Evolutionary conservation across 2,329 filamentous ascomycete species (phyloP), one percentile per base, ranked within the genome.

Genomic region (Triangularia verruculosa): DNA sequence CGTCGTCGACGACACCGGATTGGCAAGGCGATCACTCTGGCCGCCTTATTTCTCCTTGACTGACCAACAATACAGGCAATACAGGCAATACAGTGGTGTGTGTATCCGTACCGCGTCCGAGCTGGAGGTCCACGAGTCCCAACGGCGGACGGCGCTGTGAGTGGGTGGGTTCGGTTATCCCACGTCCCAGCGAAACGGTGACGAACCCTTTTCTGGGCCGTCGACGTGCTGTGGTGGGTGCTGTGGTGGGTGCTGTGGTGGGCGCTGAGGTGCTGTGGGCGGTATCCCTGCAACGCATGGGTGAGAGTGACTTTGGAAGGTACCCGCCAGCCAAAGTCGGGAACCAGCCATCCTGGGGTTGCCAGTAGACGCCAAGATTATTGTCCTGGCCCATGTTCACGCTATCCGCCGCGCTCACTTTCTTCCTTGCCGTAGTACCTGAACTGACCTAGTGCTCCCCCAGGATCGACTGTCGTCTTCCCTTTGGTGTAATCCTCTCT

Each of bases 361-460:
- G n/a, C n/a, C n/a, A n/a, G n/a, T n/a, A n/a, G n/a, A n/a, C n/a
- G 62, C 61, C 67, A 68, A 68, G 66, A 39, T 32, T 56, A 24
- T 34, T 22, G 64, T 65, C 67, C 60, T 65, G 66, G 63, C 62
- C 63, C 34, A 59, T 53, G 55, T 62, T 58, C 61, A 69, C 56
- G 59, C 62, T 62, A 66, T 67, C 64, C 65, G 65, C 63, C 59
- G 64, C 59, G 64, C 55, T 65, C 61, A 64, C 65, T 34, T 63
- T 57, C 54, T 66, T 66, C 67, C 65, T 66, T 68, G 62, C 62
- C 59, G 64, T 68, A 63, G 63, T 63, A 68, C 69, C 63, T 65
- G 67, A 68, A 68, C 67, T 67, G 57, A 70, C 66, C 68, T 64
- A 70, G 70, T 68, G 66, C 65, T 64, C 65, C 64, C 63, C 60